Percentiles rank a stretch among this genome's conserved stretches.
Evolutionary conservation across 345 rosid species (phyloP).

Genomic region (Bruguiera gymnorhiza): DNA sequence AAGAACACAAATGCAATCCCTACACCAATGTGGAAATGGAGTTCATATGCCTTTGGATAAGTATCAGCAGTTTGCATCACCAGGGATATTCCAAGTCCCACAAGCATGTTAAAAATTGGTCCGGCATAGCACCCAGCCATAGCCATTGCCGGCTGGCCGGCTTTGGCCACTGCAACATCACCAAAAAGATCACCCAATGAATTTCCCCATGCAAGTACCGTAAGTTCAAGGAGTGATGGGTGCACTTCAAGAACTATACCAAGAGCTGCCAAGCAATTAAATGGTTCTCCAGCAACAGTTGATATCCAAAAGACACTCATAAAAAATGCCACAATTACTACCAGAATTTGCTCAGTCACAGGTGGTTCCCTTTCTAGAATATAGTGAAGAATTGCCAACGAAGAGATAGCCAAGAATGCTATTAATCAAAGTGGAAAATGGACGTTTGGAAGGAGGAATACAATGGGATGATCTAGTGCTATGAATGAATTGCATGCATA

Average conservation of each 20-base stretch:
- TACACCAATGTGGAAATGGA: conserved; percentile 73
- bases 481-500: conserved; percentile 76
- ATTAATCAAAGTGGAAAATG: conserved; percentile 81
- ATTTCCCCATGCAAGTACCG: conserved; percentile 95
- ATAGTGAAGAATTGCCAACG: conserved; percentile 72
- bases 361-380: conserved; percentile 77
- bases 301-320: conserved; percentile 98
- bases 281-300: conserved; percentile 81
- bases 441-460: conserved; percentile 62
- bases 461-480: conserved; percentile 72
- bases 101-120: conserved; percentile 96
- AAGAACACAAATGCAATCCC: conserved; percentile 86
- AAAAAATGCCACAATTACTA: conserved; percentile 59
- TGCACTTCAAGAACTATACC: conserved; percentile 69
- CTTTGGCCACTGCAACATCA: conserved; percentile 90
- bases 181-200: conserved; percentile 95
- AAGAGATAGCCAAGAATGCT: conserved; percentile 59
- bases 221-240: conserved; percentile 80
- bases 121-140: conserved; percentile 98
- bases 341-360: conserved; percentile 66
- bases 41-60: conserved; percentile 77
- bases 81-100: conserved; percentile 80
- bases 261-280: conserved; percentile 74
- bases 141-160: conserved; percentile 96
- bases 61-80: conserved; percentile 29